Percentiles rank a stretch among this genome's conserved stretches.
phyloP scores from a whole-genome alignment of 495 filamentous ascomycete species.

The Hyaloscypha variabilis region DNA sequence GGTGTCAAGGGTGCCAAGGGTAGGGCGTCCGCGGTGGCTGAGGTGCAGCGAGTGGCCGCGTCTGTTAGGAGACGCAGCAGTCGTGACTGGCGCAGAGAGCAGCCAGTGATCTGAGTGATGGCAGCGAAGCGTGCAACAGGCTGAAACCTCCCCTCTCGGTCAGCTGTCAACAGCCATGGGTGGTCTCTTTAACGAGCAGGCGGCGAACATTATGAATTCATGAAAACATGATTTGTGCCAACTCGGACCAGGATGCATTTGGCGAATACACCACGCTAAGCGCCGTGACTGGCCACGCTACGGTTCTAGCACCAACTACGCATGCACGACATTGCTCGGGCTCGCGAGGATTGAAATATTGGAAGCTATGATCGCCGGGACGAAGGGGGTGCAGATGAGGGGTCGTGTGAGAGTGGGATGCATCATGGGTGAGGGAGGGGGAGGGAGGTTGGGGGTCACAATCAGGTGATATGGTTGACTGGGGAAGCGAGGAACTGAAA shows the following conservation, averaged over 20 bases:
- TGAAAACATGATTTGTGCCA: too few relatives aligned
- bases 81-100: too few relatives aligned
- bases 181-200: background rate
- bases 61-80: too few relatives aligned
- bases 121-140: background rate
- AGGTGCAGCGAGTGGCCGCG: background rate
- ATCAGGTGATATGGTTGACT: constrained; percentile 1
- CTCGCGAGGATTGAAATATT: background rate
- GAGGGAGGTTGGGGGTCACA: background rate
- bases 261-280: constrained; percentile 6
- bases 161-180: too few relatives aligned
- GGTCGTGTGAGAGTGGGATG: background rate
- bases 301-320: background rate
- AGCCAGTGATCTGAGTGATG: background rate
- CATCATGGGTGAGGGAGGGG: background rate
- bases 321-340: constrained; percentile 17
- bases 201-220: background rate
- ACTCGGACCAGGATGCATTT: background rate
- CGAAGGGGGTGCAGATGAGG: background rate
- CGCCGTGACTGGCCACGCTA: background rate
- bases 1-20: background rate
- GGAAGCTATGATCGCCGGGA: background rate
- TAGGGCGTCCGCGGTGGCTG: constrained; percentile 2
- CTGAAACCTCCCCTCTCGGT: background rate
- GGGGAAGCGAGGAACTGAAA: too few relatives aligned